Evolutionary conservation across 2,329 filamentous ascomycete species (phyloP), one percentile per base, ranked within the genome.

Genomic region (Rhynchosporium agropyri): DNA sequence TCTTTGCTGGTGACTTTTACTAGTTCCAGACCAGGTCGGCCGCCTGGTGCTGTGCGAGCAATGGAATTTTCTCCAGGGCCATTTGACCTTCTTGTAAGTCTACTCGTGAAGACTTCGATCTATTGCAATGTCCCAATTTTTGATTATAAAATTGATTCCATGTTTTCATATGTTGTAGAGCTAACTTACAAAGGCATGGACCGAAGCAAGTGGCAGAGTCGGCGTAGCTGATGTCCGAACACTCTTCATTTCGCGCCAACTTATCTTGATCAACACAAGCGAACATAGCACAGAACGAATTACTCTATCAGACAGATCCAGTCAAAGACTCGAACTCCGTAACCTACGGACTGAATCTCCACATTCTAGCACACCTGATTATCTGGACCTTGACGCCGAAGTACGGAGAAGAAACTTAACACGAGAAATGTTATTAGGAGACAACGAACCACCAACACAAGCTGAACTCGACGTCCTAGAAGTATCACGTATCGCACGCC

Each of bases 51-150:
- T 38, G 87, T 98, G 59, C 85, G 95, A 65, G 91, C 92, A 65
- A 96, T 98, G 90, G 84, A 89, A 1, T 99, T 99, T 74, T 92
- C 91, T 4, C 93, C 94, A 0, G 90, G 90, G 1, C 91, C 93
- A 0, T 94, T 89, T 80, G 94, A 97, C 73, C 84, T 99, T 20
- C 79, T 99, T 46, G 65, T 66, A 64, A 61, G 64, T 57, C 9
- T 9, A 7, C 9, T 51, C 12, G 3, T 3, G 3, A 31, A 4
- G 5, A 8, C 28, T 13, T 26, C 6, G 31, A 12, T 13, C 46
- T 15, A 12, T 2, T n/a, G 13, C 38, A 20, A 31, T 29, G 45
- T 45, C 5, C 9, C 43, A 46, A 20, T 8, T 9, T 4, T 20
- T 8, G 9, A 4, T 20, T 28, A 3, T 26, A 4, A 46, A 8